Conservation (phyloP, 352 stramenopile species). For the Pythium myriotylum region DNA sequence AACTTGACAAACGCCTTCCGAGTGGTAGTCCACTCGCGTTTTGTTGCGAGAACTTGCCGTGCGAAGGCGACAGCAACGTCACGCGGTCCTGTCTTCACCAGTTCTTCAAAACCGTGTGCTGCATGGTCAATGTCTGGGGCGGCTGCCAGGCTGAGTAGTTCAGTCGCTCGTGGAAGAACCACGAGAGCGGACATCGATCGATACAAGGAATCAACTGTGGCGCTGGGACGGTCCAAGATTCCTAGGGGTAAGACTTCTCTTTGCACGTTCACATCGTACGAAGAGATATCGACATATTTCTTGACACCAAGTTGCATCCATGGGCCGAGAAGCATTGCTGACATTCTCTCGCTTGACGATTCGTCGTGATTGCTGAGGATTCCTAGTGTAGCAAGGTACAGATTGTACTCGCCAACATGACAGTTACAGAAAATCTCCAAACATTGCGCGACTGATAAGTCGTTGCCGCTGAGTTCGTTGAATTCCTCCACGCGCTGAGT, state of each 20-base stretch:
- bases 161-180: too few relatives aligned
- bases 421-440: not conserved
- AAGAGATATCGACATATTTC: not conserved
- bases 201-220: too few relatives aligned
- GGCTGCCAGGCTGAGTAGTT: too few relatives aligned
- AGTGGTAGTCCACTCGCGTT: too few relatives aligned
- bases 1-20: too few relatives aligned
- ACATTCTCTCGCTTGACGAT: not conserved
- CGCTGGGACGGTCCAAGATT: too few relatives aligned
- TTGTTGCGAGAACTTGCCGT: too few relatives aligned
- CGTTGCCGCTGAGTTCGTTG: not conserved
- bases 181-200: too few relatives aligned
- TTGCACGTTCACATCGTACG: not conserved
- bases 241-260: not conserved
- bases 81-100: too few relatives aligned
- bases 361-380: not conserved
- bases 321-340: not conserved
- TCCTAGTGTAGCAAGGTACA: not conserved
- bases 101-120: too few relatives aligned
- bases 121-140: too few relatives aligned
- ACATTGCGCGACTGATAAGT: not conserved
- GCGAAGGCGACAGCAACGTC: too few relatives aligned
- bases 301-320: not conserved
- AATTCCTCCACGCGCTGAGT: not conserved
- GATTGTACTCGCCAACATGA: not conserved